Evolutionary conservation across 192 early-diverging fungal species (phyloP).

Genomic region (Linnemannia zychae): DNA sequence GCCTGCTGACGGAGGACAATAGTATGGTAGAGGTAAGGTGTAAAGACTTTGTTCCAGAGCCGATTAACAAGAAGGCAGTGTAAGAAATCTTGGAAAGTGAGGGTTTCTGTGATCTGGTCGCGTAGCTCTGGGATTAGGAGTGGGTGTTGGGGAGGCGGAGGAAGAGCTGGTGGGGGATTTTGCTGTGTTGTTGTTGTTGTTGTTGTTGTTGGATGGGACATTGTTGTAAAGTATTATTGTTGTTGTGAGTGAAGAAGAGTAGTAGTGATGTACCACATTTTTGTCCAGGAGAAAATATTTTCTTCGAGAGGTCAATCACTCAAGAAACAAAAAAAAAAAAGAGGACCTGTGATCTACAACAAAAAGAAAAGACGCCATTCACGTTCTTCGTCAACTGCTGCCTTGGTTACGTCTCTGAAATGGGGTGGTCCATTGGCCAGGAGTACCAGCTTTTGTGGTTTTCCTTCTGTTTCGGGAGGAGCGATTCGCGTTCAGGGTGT

Average conservation of each 20-base stretch:
- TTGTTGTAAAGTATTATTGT: background rate
- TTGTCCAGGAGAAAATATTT: background rate
- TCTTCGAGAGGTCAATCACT: background rate
- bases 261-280: background rate
- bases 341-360: background rate
- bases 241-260: background rate
- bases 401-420: no score
- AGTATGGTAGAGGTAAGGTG: slow-evolving; percentile 8
- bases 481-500: background rate
- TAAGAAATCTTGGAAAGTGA: slow-evolving; percentile 1
- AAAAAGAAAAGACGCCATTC: background rate
- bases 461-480: background rate
- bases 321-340: background rate
- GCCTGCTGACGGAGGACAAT: background rate
- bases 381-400: background rate
- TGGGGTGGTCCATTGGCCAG: background rate
- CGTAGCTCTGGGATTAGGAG: slow-evolving; percentile 17
- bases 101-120: slow-evolving; percentile 6
- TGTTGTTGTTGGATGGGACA: background rate
- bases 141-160: slow-evolving; percentile 1
- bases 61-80: background rate
- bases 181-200: background rate
- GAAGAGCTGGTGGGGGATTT: background rate
- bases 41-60: slow-evolving; percentile 10
- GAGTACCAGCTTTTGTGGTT: background rate